A percentile compares a stretch with the other conserved stretches of the same genome.
phyloP scores from a whole-genome alignment of 139 green algal genomes.

The Chlorella sp. region DNA sequence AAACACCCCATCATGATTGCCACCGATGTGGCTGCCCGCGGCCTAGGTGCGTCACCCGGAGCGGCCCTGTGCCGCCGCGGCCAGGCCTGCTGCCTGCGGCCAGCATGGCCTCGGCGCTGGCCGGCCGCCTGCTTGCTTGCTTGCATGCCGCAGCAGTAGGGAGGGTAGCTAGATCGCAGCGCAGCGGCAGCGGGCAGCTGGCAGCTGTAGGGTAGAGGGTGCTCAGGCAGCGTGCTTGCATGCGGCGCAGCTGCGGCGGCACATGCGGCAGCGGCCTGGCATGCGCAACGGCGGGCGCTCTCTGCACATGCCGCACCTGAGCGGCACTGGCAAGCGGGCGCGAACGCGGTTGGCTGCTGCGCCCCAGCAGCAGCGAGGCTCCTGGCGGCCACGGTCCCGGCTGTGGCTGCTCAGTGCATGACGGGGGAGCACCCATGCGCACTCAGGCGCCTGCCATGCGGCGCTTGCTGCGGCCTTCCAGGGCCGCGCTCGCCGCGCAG shows the following conservation, averaged over 20 bases:
- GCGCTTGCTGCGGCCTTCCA: not conserved
- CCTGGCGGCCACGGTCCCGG: not conserved
- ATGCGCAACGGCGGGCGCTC: too few species aligned
- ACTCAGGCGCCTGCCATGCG: not conserved
- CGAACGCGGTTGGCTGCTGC: not conserved
- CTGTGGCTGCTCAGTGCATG: not conserved
- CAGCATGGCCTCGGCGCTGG: too few species aligned
- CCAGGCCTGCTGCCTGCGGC: too few species aligned
- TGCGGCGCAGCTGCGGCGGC: not conserved
- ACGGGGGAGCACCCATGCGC: conserved; percentile 7
- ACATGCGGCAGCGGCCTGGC: not conserved
- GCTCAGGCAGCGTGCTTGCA: not conserved
- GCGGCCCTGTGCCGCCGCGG: too few species aligned
- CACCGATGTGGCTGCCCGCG: conserved; percentile 93
- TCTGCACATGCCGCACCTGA: too few species aligned
- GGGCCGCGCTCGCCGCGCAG: not conserved
- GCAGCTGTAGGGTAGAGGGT: too few species aligned
- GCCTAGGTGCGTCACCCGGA: conserved; percentile 72
- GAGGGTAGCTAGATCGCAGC: not conserved
- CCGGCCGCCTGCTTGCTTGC: not conserved
- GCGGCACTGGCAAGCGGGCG: too few species aligned
- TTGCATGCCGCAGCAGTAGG: not conserved
- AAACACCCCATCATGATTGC: conserved; percentile 92
- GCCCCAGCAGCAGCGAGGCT: not conserved
- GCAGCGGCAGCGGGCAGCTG: too few species aligned